Evolutionary conservation across 495 filamentous ascomycete genomes (phyloP), one percentile per base, ranked within the genome.

Genomic region (Penicillium silybi): DNA sequence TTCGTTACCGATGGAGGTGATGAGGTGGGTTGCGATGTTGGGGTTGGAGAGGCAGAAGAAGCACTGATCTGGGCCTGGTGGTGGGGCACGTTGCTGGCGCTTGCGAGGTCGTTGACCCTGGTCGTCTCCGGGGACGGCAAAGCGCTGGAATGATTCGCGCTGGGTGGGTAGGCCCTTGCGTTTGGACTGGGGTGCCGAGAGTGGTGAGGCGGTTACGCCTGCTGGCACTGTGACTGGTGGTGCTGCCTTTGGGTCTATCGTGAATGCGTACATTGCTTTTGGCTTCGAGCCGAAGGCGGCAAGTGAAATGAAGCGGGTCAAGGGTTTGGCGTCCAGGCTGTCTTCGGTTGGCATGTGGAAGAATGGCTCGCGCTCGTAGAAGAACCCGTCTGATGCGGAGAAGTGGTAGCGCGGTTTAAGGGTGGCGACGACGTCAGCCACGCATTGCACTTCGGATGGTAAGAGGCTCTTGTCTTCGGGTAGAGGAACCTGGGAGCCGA

Each of bases 1-100:
- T 42, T 96, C 87, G 23, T 85, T 80, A 41, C 86, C 93, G 58
- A 98, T 90, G 20, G 85, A 89, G 55, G 86, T 85, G 58, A 97
- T 85, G 62, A 97, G 88, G 66, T 98, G 92, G 0, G 85, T 87
- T 32, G 87, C 85, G 23, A 95, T 69, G 47, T 84, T 85, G 16
- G 85, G 81, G 63, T 93, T 97, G 8, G 85, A 87, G 4, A 97
- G 76, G 65, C 93, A 98, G 77, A 98, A 97, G 77, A 92, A 98
- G 65, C 93, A 98, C 54, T 83, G 77, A 19, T 85, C 83, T 0
- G 90, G 90, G 3, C 82, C 82, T 4, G 87, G 84, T 1, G 87
- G 87, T 8, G 80, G 75, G 10, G 67, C 75, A 8, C 82, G 77
- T 20, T 68, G 48, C 6, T 54, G 57, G 35, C 80, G 76, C 50